Evolutionary conservation across 176 grass and related monocot species (phyloP).

Genomic region (Sorghum bicolor): Sorghum_bicolor_NCBIv3 NC_012870.2:68371501-68372000

Average conservation of each 20-base stretch:
- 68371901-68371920: too few species aligned
- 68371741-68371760: not conserved
- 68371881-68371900: not conserved
- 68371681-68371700: too few species aligned
- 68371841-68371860: slow-evolving; percentile 22
- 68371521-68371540: not conserved
- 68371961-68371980: too few species aligned
- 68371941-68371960: too few species aligned
- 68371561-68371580: slow-evolving; percentile 31
- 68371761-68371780: slow-evolving; percentile 28
- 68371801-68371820: slow-evolving; percentile 16
- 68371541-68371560: too few species aligned
- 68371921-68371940: too few species aligned
- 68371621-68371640: not conserved
- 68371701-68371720: not conserved
- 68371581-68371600: slow-evolving; percentile 20
- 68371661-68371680: not conserved
- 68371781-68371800: slow-evolving; percentile 15
- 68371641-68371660: not conserved
- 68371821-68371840: slow-evolving; percentile 7
- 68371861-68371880: slow-evolving; percentile 31
- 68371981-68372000: not conserved
- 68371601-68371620: not conserved
- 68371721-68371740: not conserved
- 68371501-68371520: not conserved